These are phyloP conservation scores for Neodidymelliopsis sp. DNA, from an alignment of 2,329 filamentous ascomycete species.

Conservation along the genomic window DNA sequence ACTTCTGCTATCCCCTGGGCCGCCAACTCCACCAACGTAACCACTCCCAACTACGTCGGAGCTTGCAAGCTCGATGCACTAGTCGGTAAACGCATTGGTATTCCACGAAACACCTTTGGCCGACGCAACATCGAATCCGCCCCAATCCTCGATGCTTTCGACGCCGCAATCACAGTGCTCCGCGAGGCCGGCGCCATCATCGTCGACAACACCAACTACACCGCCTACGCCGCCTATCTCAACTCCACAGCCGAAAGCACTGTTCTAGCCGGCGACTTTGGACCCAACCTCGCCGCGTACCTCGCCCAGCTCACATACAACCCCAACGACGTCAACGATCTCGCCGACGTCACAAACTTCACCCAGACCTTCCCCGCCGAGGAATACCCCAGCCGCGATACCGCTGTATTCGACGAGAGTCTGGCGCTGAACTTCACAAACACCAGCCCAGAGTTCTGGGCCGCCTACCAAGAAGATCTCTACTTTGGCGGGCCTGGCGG, in stretches of 20 bases:
- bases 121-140: conserved; percentile 41
- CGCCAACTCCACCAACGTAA: conserved; percentile 46
- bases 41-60: conserved; percentile 66
- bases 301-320: conserved; percentile 64
- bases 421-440: conserved; percentile 64
- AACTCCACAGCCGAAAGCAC: conserved; percentile 51
- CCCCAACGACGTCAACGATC: conserved; percentile 61
- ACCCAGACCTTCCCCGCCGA: conserved; percentile 63
- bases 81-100: conserved; percentile 67
- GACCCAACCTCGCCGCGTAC: conserved; percentile 64
- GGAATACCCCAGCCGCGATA: conserved; percentile 69
- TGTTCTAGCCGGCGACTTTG: conserved; percentile 67
- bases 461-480: conserved; percentile 61
- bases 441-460: conserved; percentile 64
- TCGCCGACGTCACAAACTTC: conserved; percentile 63
- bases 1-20: conserved; percentile 63
- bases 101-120: conserved; percentile 66
- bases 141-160: conserved; percentile 61
- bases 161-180: conserved; percentile 62
- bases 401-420: conserved; percentile 62
- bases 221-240: conserved; percentile 57
- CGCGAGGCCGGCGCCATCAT: conserved; percentile 65
- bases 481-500: conserved; percentile 66
- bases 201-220: conserved; percentile 68
- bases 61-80: conserved; percentile 64